These are phyloP conservation scores for Monosporascus sp. DNA, from an alignment of 2,329 filamentous ascomycete genomes.

Conservation along the genomic window DNA sequence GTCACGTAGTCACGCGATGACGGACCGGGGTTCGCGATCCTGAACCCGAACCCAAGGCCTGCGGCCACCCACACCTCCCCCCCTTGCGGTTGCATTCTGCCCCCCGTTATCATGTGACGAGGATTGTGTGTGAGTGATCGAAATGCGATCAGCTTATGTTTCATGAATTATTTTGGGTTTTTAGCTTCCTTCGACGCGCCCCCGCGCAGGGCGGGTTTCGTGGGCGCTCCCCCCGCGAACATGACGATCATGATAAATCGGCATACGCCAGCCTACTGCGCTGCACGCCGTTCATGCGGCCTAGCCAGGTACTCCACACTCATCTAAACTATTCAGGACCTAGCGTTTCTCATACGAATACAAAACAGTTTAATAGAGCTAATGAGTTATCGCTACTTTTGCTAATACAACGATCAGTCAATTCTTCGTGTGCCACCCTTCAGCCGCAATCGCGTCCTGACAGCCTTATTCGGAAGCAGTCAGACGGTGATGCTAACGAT, in stretches of 20 bases:
- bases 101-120: neutral
- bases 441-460: too few species aligned
- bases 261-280: neutral
- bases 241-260: neutral
- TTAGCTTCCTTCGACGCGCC: neutral
- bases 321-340: too few species aligned
- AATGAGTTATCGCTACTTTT: too few species aligned
- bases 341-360: too few species aligned
- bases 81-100: neutral
- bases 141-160: neutral
- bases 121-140: neutral
- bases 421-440: too few species aligned
- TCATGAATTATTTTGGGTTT: too few species aligned
- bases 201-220: neutral
- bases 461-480: too few species aligned
- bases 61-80: neutral
- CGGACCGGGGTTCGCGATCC: neutral
- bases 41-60: neutral
- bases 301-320: too few species aligned
- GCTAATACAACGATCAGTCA: too few species aligned
- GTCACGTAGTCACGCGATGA: neutral
- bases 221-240: neutral
- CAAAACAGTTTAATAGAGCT: too few species aligned
- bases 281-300: too few species aligned
- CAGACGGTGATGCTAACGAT: too few species aligned